Conservation (phyloP, 805 yeast species). For the Cyberlindnera euphorbiiphila region DNA sequence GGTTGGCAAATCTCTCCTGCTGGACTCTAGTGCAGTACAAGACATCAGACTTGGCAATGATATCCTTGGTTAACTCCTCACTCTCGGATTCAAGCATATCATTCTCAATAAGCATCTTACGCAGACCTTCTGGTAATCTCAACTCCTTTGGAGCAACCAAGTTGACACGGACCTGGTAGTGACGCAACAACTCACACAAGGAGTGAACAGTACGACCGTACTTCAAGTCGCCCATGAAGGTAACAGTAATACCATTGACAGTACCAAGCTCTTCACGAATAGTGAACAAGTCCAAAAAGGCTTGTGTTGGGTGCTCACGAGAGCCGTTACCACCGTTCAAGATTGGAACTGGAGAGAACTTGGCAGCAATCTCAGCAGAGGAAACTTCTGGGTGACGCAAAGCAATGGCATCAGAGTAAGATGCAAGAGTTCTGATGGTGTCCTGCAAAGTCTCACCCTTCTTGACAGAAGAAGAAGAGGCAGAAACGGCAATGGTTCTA, state of each 20-base stretch:
- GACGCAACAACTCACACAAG: slow-evolving; percentile 81
- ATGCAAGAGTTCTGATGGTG: slow-evolving; percentile 89
- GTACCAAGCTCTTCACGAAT: slow-evolving; percentile 99
- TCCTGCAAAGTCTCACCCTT: slow-evolving; percentile 98
- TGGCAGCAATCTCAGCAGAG: slow-evolving; percentile 91
- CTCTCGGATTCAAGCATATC: slow-evolving; percentile 74
- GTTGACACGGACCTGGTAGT: slow-evolving; percentile 90
- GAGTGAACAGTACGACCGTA: slow-evolving; percentile 99
- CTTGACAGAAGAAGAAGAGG: slow-evolving; percentile 88
- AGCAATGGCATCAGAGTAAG: slow-evolving; percentile 95
- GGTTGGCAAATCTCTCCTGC: slow-evolving; percentile 86
- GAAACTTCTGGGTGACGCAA: slow-evolving; percentile 94
- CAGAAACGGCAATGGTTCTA: slow-evolving; percentile 83
- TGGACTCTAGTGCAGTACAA: slow-evolving; percentile 97
- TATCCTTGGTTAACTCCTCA: slow-evolving; percentile 73
- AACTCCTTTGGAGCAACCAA: slow-evolving; percentile 89
- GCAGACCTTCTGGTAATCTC: slow-evolving; percentile 72
- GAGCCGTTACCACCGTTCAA: slow-evolving; percentile 98
- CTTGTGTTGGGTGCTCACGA: slow-evolving; percentile 98
- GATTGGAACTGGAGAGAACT: slow-evolving; percentile 94
- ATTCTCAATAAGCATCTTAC: slow-evolving; percentile 57
- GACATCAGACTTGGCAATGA: slow-evolving; percentile 88
- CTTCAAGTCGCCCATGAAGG: slow-evolving; percentile 98
- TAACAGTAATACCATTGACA: slow-evolving; percentile 94
- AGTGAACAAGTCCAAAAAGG: slow-evolving; percentile 93